Evolutionary conservation across 2,329 filamentous ascomycete genomes (phyloP).

Genomic region (Scytalidium sp.): DNA sequence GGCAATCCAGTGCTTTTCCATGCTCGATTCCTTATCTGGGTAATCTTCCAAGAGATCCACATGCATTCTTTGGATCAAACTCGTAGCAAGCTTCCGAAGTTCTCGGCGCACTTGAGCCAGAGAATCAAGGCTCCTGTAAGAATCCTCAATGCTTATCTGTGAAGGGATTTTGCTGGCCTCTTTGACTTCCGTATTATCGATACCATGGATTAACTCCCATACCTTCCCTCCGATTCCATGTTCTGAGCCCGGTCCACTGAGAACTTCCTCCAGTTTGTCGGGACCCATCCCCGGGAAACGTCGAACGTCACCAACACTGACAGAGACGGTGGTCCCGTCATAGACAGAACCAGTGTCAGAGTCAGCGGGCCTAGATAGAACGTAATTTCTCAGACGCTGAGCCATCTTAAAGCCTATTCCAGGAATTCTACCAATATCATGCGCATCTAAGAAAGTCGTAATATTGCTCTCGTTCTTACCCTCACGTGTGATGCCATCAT

Average conservation of each 20-base stretch:
- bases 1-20: conserved; percentile 64
- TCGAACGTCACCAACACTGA: conserved; percentile 67
- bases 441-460: conserved; percentile 67
- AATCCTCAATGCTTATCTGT: conserved; percentile 95
- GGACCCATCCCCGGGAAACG: conserved; percentile 60
- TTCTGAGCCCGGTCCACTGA: conserved; percentile 67
- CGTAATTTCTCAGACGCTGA: conserved; percentile 60
- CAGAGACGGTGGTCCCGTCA: conserved; percentile 46
- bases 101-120: conserved; percentile 63
- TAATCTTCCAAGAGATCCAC: conserved; percentile 61
- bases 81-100: conserved; percentile 63
- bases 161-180: conserved; percentile 69
- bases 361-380: conserved; percentile 43
- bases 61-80: conserved; percentile 75
- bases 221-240: conserved; percentile 69
- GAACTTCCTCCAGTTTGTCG: conserved; percentile 61
- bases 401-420: conserved; percentile 82
- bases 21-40: conserved; percentile 12
- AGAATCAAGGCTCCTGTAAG: conserved; percentile 70
- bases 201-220: conserved; percentile 78
- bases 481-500: conserved; percentile 8
- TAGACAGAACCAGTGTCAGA: conserved; percentile 43
- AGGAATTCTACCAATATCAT: conserved; percentile 77
- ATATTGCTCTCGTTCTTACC: conserved; percentile 44
- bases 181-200: conserved; percentile 73